Evolutionary conservation across 306 rosid species (phyloP).

Genomic region (Quercus aquifolioides): DNA sequence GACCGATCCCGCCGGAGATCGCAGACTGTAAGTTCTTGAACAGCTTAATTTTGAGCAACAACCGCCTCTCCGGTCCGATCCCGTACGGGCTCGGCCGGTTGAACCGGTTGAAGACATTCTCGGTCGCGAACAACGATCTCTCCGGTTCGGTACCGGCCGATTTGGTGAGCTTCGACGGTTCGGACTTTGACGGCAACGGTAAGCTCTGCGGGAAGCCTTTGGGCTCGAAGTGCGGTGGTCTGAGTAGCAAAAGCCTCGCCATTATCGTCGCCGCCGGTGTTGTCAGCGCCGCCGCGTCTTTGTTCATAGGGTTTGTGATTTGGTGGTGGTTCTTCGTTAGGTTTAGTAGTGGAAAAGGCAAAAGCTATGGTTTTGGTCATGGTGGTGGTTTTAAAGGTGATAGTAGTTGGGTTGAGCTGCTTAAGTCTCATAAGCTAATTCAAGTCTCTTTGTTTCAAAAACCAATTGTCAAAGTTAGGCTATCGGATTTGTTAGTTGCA

Average conservation of each 20-base stretch:
- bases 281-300: conserved; percentile 44
- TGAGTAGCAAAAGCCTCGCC: conserved; percentile 42
- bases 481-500: conserved; percentile 42
- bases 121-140: conserved; percentile 43
- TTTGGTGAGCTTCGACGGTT: conserved; percentile 24
- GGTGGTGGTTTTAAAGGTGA: conserved; percentile 8
- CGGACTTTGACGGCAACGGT: conserved; percentile 38
- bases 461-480: conserved; percentile 49
- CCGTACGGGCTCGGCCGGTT: conserved; percentile 53
- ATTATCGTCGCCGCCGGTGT: conserved; percentile 52
- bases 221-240: conserved; percentile 45
- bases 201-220: conserved; percentile 51
- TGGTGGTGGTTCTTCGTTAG: conserved; percentile 59
- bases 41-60: conserved; percentile 31
- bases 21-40: conserved; percentile 51
- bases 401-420: conserved; percentile 37
- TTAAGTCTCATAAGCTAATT: conserved; percentile 41
- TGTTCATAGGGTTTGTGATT: conserved; percentile 36
- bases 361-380: conserved; percentile 16
- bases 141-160: conserved; percentile 44
- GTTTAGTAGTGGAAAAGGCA: conserved; percentile 19
- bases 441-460: conserved; percentile 58
- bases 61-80: conserved; percentile 40
- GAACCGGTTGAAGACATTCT: conserved; percentile 44
- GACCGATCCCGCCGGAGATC: conserved; percentile 52